Evolutionary conservation across 192 early-diverging fungal genomes (phyloP), one percentile per base, ranked within the genome.

Genomic region (Gaertneriomyces semiglobifer): DNA sequence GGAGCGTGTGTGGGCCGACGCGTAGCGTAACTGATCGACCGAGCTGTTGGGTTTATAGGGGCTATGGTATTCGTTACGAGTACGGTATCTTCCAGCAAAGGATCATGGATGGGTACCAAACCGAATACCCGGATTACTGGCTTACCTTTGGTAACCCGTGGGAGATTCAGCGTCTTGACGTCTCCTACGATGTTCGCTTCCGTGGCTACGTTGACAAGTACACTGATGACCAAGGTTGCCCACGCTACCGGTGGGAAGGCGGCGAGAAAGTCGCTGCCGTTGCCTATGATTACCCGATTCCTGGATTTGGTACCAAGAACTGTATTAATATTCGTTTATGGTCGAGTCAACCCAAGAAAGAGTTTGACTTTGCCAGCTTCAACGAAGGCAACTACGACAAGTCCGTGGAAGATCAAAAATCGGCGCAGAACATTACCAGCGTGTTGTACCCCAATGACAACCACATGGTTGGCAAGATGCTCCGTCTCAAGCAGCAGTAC

Each of bases 1-100:
- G n/a, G 42, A 5, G 55, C 16, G 55, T 38, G 10, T 16, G 55
- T 57, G 1, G 16, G 18, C 3, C 33, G 33, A 19, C 16, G 18
- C 33, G 18, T 14, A 14, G 33, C 48, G 18, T 50, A 18, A 50
- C 18, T n/a, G 18, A 50, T 50, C 18, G 48, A 18, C 3, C 0
- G 20, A 52, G 50, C 50, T n/a, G 20, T 4, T 52, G 50, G 40
- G 12, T 53, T 63, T 16, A 43, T 12, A 42, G 18, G 38, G 79
- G 96, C 63, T 98, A 98, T 63, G 96, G 96, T 53, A 88, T 98
- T 62, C 88, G 96, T 44, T 98, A 96, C 83, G 91, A 88, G 58
- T 98, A 98, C 77, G 96, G 96, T 73, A 97, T 98, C 81, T 98
- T 98, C 84, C 89, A 98, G 79, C 96, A 98, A 79, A 84, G 88